Percentiles rank a stretch among this genome's conserved stretches.
These are phyloP conservation scores for Diacronema lutheri DNA, from an alignment of 78 protist species.

Conservation along the genomic window DNA sequence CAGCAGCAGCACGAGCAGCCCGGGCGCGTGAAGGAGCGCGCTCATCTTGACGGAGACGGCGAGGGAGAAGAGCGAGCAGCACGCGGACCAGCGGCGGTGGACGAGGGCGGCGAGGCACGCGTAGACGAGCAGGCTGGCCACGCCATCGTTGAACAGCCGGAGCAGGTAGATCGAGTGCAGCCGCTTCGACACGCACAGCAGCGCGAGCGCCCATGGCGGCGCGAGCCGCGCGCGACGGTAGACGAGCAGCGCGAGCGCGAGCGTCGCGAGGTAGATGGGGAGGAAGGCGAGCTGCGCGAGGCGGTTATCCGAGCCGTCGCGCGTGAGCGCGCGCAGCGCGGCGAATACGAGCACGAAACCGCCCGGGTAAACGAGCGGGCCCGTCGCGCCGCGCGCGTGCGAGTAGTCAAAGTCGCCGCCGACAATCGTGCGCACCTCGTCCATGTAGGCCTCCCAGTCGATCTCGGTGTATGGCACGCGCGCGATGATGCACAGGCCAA, in stretches of 20 bases:
- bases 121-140: background rate
- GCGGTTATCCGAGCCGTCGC: constrained; percentile 54
- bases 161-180: constrained; percentile 86
- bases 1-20: constrained; percentile 59
- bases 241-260: constrained; percentile 32
- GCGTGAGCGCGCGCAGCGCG: constrained; percentile 37
- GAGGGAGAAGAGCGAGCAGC: background rate
- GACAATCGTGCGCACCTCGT: constrained; percentile 28
- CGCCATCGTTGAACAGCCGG: constrained; percentile 87
- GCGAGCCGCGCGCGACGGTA: background rate
- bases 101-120: constrained; percentile 49
- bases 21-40: constrained; percentile 76
- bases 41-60: constrained; percentile 79
- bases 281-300: constrained; percentile 64
- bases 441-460: constrained; percentile 64
- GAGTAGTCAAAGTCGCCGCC: constrained; percentile 32
- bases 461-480: constrained; percentile 49
- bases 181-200: constrained; percentile 58
- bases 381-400: constrained; percentile 40
- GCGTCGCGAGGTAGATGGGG: constrained; percentile 21
- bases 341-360: constrained; percentile 59
- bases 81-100: background rate
- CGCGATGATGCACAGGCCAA: too few species aligned
- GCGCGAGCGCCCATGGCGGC: constrained; percentile 57
- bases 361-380: constrained; percentile 72